Conservation (phyloP, 2,329 filamentous ascomycete genomes). For the Epichloe festucae region DNA sequence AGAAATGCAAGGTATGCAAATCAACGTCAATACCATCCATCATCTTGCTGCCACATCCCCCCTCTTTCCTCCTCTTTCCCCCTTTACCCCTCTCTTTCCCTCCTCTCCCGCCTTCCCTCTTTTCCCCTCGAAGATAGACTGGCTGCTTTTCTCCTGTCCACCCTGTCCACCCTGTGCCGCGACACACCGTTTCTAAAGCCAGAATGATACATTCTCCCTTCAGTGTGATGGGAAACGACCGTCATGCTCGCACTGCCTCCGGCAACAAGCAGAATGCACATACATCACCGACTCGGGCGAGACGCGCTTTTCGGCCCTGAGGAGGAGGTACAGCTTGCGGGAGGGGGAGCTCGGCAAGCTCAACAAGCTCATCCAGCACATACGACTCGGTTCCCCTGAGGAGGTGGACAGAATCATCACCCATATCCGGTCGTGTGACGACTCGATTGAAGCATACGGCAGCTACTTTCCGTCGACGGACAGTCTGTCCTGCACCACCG, state of each 20-base stretch:
- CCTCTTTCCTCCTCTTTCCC: background rate
- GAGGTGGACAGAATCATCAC: background rate
- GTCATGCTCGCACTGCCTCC: conserved; percentile 1
- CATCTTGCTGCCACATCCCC: background rate
- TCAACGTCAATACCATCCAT: background rate
- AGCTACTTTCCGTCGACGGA: background rate
- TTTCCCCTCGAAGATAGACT: too few relatives aligned
- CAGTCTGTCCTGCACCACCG: background rate
- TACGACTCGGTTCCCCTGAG: background rate
- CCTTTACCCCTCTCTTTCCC: background rate
- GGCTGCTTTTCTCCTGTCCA: too few relatives aligned
- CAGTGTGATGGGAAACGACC: conserved; percentile 4
- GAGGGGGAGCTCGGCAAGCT: conserved; percentile 1
- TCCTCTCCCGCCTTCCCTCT: too few relatives aligned
- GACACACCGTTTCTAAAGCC: background rate
- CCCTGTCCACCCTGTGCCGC: too few relatives aligned
- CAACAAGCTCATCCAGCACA: background rate
- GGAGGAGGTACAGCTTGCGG: background rate
- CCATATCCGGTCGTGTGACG: background rate
- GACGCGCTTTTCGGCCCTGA: conserved; percentile 2
- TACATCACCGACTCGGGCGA: conserved; percentile 2
- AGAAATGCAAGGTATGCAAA: conserved; percentile 3
- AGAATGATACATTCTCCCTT: background rate
- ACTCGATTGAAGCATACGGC: background rate
- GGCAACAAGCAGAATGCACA: background rate